These are phyloP conservation scores for Astragalus membranaceus DNA, from an alignment of 306 rosid species.

Conservation along the genomic window DNA sequence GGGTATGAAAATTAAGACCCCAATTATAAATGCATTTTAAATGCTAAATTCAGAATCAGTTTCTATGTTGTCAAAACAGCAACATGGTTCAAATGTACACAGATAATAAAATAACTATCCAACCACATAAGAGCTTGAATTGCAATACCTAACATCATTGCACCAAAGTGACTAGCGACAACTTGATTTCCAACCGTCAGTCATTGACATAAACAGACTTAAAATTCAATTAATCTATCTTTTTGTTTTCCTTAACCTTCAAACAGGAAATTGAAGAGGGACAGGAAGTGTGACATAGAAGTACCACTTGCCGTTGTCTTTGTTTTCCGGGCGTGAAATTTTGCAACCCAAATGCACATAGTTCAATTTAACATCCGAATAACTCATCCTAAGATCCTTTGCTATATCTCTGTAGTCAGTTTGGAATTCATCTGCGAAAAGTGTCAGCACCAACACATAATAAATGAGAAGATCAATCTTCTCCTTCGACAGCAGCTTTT, in stretches of 20 bases:
- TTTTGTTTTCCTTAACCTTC: conserved; percentile 31
- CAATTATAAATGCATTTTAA: too few species aligned
- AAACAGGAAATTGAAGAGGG: conserved; percentile 64
- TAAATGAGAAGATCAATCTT: conserved; percentile 56
- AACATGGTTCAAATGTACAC: too few species aligned
- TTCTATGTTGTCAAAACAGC: too few species aligned
- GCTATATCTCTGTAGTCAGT: conserved; percentile 53
- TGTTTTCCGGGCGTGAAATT: conserved; percentile 9
- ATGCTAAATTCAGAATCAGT: too few species aligned
- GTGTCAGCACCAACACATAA: conserved; percentile 72
- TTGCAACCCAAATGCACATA: conserved; percentile 73
- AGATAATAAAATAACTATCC: too few species aligned
- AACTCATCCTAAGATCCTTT: conserved; percentile 59
- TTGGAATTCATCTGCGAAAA: conserved; percentile 54
- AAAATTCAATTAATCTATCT: neutral
- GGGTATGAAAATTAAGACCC: too few species aligned
- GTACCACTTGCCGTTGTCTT: too few species aligned
- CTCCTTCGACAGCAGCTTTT: conserved; percentile 38
- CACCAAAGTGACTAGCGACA: neutral
- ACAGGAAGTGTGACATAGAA: conserved; percentile 42
- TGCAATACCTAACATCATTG: too few species aligned
- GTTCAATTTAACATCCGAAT: neutral
- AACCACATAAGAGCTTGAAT: too few species aligned
- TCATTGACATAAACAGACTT: too few species aligned
- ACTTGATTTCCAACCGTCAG: too few species aligned